Evolutionary conservation across 306 rosid genomes (phyloP).

Genomic region (Chamaecrista fasciculata): DNA sequence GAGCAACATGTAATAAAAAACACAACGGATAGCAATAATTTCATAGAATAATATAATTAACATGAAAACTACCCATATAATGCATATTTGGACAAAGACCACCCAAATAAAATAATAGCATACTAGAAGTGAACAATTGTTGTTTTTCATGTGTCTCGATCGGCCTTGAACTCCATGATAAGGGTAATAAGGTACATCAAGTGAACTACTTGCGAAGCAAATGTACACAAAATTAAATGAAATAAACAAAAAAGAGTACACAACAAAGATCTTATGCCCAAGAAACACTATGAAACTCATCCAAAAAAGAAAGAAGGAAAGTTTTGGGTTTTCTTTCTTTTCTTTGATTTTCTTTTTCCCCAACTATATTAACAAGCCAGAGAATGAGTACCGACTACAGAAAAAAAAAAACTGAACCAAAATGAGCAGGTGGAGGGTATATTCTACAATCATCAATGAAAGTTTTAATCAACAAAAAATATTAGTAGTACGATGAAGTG

Average conservation of each 20-base stretch:
- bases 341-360: constrained; percentile 6
- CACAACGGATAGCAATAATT: background rate
- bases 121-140: background rate
- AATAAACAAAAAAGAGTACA: constrained; percentile 16
- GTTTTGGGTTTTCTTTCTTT: background rate
- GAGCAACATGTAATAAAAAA: background rate
- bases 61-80: background rate
- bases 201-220: background rate
- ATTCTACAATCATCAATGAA: constrained; percentile 8
- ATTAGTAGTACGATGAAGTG: background rate
- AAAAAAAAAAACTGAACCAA: background rate
- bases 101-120: background rate
- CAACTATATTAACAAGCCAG: background rate
- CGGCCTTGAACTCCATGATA: background rate
- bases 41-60: background rate
- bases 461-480: background rate
- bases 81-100: background rate
- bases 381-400: background rate
- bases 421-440: background rate
- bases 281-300: background rate
- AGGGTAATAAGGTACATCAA: background rate
- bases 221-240: background rate
- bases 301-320: background rate
- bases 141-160: background rate
- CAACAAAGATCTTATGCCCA: background rate